These are phyloP conservation scores for Lactarius akahatsu DNA, from an alignment of 768 basidiomycete genomes.

Conservation along the genomic window DNA sequence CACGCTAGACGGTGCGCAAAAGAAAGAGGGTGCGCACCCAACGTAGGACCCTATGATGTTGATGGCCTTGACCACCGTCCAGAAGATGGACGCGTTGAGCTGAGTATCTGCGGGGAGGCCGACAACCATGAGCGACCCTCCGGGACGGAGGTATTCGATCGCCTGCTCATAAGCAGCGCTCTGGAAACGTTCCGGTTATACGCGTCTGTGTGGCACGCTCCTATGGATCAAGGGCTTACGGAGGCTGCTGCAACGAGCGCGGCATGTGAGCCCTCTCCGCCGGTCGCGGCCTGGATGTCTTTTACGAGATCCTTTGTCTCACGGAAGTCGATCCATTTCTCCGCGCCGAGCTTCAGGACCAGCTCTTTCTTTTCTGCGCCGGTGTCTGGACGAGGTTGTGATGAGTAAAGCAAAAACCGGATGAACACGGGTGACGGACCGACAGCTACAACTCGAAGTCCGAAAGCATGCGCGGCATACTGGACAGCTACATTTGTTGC, in stretches of 20 bases:
- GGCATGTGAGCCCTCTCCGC: conserved; percentile 71
- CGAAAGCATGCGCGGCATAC: conserved; percentile 69
- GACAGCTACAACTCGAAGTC: conserved; percentile 77
- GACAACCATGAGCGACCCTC: conserved; percentile 75
- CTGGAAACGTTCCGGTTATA: conserved; percentile 28
- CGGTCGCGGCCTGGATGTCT: conserved; percentile 62
- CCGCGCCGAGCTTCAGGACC: conserved; percentile 61
- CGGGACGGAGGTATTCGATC: conserved; percentile 70
- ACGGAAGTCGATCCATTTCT: conserved; percentile 78
- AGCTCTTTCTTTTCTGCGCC: conserved; percentile 71
- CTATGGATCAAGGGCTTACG: conserved; percentile 33
- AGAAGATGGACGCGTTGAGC: conserved; percentile 65
- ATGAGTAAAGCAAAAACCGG: conserved; percentile 1
- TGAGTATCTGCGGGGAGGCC: conserved; percentile 62
- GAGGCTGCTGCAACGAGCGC: conserved; percentile 60
- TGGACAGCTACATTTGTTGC: conserved; percentile 53
- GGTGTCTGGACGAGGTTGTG: conserved; percentile 47
- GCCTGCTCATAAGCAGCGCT: conserved; percentile 51
- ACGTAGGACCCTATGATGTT: conserved; percentile 50
- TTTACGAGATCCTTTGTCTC: conserved; percentile 61
- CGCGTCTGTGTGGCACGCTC: conserved; percentile 32
- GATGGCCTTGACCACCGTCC: conserved; percentile 65
- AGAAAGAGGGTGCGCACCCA: conserved; percentile 31
- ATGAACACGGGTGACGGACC: conserved; percentile 36
- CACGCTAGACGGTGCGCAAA: neutral